Evolutionary conservation across 176 grass and related monocot species (phyloP), one percentile per base, ranked within the genome.

Genomic region (Elymus sibiricus): DNA sequence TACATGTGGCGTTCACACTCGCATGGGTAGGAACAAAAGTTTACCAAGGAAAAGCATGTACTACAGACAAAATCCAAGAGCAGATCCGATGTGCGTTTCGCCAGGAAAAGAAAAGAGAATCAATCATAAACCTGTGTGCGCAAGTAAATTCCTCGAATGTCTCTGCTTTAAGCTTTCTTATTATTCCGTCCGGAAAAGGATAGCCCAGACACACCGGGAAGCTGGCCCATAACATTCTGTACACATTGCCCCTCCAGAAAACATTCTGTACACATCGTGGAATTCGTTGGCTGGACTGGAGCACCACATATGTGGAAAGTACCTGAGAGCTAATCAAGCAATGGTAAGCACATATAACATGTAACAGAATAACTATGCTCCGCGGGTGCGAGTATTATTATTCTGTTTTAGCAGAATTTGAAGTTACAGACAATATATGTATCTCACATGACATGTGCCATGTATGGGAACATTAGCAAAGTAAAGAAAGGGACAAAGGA

Each of bases 21-120:
- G 70, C 86, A 85, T 88, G 82, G 70, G 16, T 19, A 53, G 49
- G 70, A 78, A 82, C 86, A 88, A 88, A 82, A 72, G 64, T 15
- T 53, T 11, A 56, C 64, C 78, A 85, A 63, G 86, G 53, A 77
- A 58, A 58, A 58, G 53, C 53, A 58, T 58, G 8, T 58, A 3
- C 19, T 58, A 3, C 19, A 58, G 82, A 85, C 86, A 78, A 77
- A 78, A 72, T 55, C 1, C 4, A 28, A 58, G 76, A 42, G 65
- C 44, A 70, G 40, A 79, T 79, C 27, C 66, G 56, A 79, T 81
- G 80, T 49, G 47, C 72, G 59, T 62, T 83, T 82, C 26, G 74
- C 64, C 66, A 22, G 39, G 74, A 31, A 86, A 53, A 70, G 46
- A 61, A 24, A 71, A 40, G 73, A 32, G 83, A 62, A 70, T 61